Base-by-base conservation (phyloP, 2,329 filamentous ascomycete genomes). In the Pseudocercospora eumusae region DNA sequence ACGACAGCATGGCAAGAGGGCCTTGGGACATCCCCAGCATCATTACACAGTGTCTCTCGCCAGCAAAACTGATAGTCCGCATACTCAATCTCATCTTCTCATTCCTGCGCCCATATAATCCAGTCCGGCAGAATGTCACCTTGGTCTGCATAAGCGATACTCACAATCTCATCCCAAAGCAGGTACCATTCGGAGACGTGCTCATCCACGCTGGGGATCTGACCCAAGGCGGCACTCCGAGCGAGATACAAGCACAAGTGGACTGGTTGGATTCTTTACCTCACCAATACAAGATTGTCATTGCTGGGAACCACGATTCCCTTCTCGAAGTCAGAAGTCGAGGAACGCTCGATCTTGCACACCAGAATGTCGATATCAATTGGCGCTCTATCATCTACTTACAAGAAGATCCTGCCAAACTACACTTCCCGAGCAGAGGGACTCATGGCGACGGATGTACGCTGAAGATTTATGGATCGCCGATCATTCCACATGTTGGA, bases 141-240 rank as follows among this genome's bases (percentile, higher is more conserved):
- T 83, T 97, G 25, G 90, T 97, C 66, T 96, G 91, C 77, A 86
- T 97, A 66, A 93, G 92, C 9, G 93, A 97, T 77, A 97, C 93
- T 0, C 93, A 97, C 78, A 86, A 85, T 63, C 81, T 83, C 45
- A 81, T 82, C 5, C 60, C 67, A 7, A 69, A 76, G 18, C 69
- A 81, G n/a, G 25, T 96, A 0, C 92, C 92, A 0, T 77, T 83
- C 9, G 93, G 92, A 60, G 92, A 97, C 75, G 81, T 97, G 21
- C 84, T 98, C 54, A 89, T 98, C 69, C 93, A 97, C 73, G 90
- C 92, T 1, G 93, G 93, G 40, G 93, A 98, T 77, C 81, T 96
- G 70, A 89, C 88, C 58, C 87, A 91, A 68, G 80, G 81, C 21
- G 93, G 93, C 42, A 89, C 86, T 8, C 83, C 86, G 0, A 80